Evolutionary conservation across 1,284 basidiomycete species (phyloP), one percentile per base, ranked within the genome.

Genomic region (Cerrena zonata): DNA sequence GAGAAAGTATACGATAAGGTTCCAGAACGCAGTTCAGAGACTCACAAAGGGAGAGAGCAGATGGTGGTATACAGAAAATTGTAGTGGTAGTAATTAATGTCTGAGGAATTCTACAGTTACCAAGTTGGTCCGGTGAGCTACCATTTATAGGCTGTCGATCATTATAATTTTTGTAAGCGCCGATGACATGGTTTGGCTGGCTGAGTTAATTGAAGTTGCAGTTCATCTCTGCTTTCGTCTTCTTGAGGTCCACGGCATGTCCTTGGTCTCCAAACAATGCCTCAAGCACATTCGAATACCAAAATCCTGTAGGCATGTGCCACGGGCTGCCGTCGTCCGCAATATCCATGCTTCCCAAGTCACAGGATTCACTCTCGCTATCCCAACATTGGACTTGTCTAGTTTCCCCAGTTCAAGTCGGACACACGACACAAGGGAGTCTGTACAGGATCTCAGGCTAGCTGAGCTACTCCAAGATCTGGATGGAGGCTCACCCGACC

Each of bases 1-100:
- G 69, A 74, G 52, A 79, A 78, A 61, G 71, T 83, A 0, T 58
- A 81, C 1, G 77, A 82, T 38, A 71, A 74, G 55, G 66, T 76
- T 4, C 79, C 82, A 0, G 67, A 73, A 53, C 57, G 52, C 10
- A 70, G 64, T 36, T 69, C 69, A 40, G 61, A 61, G 13, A 61
- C 45, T 2, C 79, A 78, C 58, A 60, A 68, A 1, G 77, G 72
- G 4, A 70, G 67, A 55, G 79, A 83, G 53, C 66, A 69, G 41
- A 57, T 83, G 11, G 59, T 79, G 0, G 75, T 83, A 2, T 83
- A 79, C 79, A 75, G 63, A 63, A 68, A 58, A 42, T 19, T 60
- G 45, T 60, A 44, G 55, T 13, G n/a, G 21, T 15, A 7, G 7
- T 34, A 34, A 34, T 15, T 15, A 34, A 34, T 34, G 30, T 15